These are phyloP conservation scores for Ogataea methanolica DNA, from an alignment of 805 yeast species.

Conservation along the genomic window DNA sequence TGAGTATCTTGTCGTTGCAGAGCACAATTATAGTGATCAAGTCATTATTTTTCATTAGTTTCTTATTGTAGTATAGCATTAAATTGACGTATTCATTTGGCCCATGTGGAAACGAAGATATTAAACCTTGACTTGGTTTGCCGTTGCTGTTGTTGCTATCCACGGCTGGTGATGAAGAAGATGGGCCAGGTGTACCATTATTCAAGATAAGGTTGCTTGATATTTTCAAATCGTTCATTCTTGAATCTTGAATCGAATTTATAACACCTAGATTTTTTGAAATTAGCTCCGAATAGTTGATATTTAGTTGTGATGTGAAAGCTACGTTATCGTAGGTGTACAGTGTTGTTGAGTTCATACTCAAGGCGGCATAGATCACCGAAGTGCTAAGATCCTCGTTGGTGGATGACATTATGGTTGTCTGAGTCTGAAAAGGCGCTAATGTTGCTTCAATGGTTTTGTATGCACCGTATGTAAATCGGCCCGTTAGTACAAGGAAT, in stretches of 20 bases:
- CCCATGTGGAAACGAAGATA: conserved; percentile 9
- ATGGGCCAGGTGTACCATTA: conserved; percentile 11
- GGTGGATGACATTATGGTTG: not conserved
- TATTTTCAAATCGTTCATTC: conserved; percentile 24
- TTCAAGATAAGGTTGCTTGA: conserved; percentile 17
- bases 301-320: conserved; percentile 35
- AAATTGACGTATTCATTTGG: conserved; percentile 26
- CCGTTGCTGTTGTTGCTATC: not conserved
- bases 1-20: conserved; percentile 39
- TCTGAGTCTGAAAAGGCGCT: not conserved
- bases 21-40: conserved; percentile 48
- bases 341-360: conserved; percentile 51
- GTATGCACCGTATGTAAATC: not conserved
- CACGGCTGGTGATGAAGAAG: conserved; percentile 15
- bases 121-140: not conserved
- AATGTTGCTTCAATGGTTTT: not conserved
- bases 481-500: too few species aligned
- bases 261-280: conserved; percentile 52
- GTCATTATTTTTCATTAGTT: conserved; percentile 38
- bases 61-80: conserved; percentile 46
- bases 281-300: conserved; percentile 50
- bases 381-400: conserved; percentile 9
- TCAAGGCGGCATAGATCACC: conserved; percentile 27
- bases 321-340: conserved; percentile 51
- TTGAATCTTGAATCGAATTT: conserved; percentile 38